Evolutionary conservation across 169 alveolate species (phyloP).

Genomic region (Plasmodium billcollinsi): DNA sequence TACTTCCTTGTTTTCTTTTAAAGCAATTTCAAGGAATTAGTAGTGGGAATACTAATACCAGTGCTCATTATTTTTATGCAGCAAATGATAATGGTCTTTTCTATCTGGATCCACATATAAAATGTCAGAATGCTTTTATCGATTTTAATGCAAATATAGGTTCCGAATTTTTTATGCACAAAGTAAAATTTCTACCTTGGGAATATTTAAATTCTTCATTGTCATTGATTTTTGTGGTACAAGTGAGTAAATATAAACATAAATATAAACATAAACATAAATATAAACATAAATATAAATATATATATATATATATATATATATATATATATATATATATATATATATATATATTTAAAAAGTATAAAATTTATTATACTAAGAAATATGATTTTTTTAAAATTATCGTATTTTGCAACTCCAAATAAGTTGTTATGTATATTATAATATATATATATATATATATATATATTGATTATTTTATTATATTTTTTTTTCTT

Average conservation of each 20-base stretch:
- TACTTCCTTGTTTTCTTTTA: conserved; percentile 72
- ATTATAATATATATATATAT: not conserved
- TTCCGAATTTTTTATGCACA: conserved; percentile 45
- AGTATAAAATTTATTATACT: no score
- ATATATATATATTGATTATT: not conserved
- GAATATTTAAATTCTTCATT: conserved; percentile 63
- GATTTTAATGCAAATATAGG: conserved; percentile 20
- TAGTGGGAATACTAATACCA: conserved; percentile 75
- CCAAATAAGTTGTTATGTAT: no score
- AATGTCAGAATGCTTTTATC: conserved; percentile 73
- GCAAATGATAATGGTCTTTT: conserved; percentile 72
- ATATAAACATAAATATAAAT: not conserved
- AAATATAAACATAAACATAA: not conserved
- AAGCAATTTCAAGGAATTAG: conserved; percentile 80
- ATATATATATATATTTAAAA: conserved; percentile 2
- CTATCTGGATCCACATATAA: conserved; percentile 81
- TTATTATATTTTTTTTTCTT: not conserved
- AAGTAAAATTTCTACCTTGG: conserved; percentile 57
- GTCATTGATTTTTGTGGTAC: conserved; percentile 42
- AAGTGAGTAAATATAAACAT: conserved; percentile 11
- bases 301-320: not conserved
- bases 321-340: conserved; percentile 3
- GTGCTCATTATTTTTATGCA: conserved; percentile 79
- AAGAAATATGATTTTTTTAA: no score
- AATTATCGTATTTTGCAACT: no score